Evolutionary conservation across 2,329 filamentous ascomycete genomes (phyloP).

Genomic region (Penicillium sp.): DNA sequence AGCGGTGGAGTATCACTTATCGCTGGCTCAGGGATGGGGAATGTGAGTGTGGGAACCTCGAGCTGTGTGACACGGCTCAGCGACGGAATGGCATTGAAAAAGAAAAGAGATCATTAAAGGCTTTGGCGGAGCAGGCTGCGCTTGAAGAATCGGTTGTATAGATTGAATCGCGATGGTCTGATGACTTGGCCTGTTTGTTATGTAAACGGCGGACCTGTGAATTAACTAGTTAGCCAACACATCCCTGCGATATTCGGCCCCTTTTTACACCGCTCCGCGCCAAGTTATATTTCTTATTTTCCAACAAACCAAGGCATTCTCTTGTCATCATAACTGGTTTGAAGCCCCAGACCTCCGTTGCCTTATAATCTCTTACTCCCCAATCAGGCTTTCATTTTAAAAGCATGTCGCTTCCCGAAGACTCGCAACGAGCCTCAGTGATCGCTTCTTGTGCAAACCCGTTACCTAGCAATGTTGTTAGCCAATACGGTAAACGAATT

Average conservation of each 20-base stretch:
- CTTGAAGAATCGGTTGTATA: not conserved
- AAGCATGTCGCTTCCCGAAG: not conserved
- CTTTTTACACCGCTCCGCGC: no score
- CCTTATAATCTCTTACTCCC: not conserved
- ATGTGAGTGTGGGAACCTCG: conserved; percentile 53
- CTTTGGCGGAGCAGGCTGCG: conserved; percentile 12
- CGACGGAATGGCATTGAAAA: conserved; percentile 46
- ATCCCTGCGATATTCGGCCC: no score
- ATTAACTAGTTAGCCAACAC: no score
- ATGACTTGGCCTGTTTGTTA: not conserved
- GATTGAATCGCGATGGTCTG: not conserved
- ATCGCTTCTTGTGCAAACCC: conserved; percentile 9
- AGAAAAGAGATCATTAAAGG: conserved; percentile 43
- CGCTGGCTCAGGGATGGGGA: conserved; percentile 51
- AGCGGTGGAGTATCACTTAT: conserved; percentile 58
- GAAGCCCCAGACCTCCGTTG: not conserved
- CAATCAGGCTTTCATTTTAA: not conserved
- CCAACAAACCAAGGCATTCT: no score
- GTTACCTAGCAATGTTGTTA: conserved; percentile 6
- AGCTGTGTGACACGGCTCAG: conserved; percentile 55
- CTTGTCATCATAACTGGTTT: not conserved
- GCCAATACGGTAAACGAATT: conserved; percentile 10
- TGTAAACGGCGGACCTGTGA: not conserved
- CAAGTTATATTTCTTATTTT: no score
- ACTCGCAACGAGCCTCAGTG: conserved; percentile 5